phyloP scores from a whole-genome alignment of 1,284 basidiomycete species.

The Limonomyces culmigenus region DNA sequence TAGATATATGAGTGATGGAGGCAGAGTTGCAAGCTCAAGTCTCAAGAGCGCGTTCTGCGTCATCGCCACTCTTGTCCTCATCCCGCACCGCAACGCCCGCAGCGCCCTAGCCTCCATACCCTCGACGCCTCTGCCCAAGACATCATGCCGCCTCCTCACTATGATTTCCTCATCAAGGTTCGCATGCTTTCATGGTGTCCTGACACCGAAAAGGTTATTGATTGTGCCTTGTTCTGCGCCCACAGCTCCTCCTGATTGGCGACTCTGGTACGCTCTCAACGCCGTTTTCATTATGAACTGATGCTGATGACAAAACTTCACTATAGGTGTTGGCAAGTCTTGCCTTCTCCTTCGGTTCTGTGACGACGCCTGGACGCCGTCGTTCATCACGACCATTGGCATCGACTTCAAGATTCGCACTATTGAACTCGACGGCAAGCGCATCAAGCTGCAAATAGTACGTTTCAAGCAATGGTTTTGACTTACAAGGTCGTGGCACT shows the following conservation, averaged over 20 bases:
- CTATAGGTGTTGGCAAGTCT: conserved; percentile 89
- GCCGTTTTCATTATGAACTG: conserved; percentile 1
- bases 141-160: conserved; percentile 78
- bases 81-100: too few relatives aligned
- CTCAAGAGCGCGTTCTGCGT: too few relatives aligned
- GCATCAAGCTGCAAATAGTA: conserved; percentile 93
- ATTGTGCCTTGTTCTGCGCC: conserved; percentile 3
- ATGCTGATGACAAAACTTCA: conserved; percentile 1
- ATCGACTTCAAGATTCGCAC: conserved; percentile 96
- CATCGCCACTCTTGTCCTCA: too few relatives aligned
- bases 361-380: conserved; percentile 99
- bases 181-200: conserved; percentile 6
- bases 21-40: too few relatives aligned
- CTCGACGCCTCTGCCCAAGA: too few relatives aligned
- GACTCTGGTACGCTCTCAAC: conserved; percentile 73
- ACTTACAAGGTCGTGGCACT: conserved; percentile 1
- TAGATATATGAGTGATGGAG: too few relatives aligned
- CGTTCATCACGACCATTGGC: conserved; percentile 98
- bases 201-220: conserved; percentile 4
- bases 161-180: conserved; percentile 89
- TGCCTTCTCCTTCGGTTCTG: conserved; percentile 97
- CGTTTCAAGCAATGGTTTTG: conserved; percentile 14
- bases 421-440: conserved; percentile 90
- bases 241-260: conserved; percentile 83
- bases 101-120: too few relatives aligned